These are phyloP conservation scores for Trametes meyenii DNA, from an alignment of 768 basidiomycete genomes.

Conservation along the genomic window DNA sequence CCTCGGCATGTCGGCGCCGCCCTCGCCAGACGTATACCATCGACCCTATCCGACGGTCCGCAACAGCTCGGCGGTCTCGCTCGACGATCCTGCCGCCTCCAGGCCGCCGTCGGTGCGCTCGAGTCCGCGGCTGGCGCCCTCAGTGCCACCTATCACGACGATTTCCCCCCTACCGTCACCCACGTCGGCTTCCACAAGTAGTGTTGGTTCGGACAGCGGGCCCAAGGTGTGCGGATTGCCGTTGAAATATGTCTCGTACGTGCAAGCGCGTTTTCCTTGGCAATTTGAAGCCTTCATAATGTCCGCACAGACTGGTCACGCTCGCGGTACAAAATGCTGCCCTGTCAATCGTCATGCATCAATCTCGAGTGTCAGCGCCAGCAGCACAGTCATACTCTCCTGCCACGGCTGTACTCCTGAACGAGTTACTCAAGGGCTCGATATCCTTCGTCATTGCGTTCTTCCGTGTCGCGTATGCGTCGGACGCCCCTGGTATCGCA, in stretches of 20 bases:
- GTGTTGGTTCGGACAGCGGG: conserved; percentile 23
- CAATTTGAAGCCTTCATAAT: background rate
- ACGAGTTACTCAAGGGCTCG: conserved; percentile 90
- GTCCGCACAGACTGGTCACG: conserved; percentile 64
- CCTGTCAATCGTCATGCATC: conserved; percentile 97
- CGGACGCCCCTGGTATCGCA: conserved; percentile 30
- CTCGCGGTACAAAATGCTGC: conserved; percentile 95
- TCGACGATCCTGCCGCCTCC: conserved; percentile 25
- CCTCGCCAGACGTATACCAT: conserved; percentile 61
- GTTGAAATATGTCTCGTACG: conserved; percentile 82
- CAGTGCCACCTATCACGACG: conserved; percentile 30
- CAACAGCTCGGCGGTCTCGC: conserved; percentile 45
- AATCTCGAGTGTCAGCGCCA: conserved; percentile 89
- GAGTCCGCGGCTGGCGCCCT: conserved; percentile 38
- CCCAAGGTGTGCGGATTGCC: conserved; percentile 73
- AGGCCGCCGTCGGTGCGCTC: conserved; percentile 20
- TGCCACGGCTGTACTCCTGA: conserved; percentile 90
- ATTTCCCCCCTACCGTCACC: conserved; percentile 26
- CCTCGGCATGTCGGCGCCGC: conserved; percentile 29
- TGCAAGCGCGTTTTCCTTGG: conserved; percentile 21
- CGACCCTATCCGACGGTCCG: conserved; percentile 59
- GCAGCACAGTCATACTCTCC: conserved; percentile 85
- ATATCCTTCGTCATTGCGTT: conserved; percentile 93
- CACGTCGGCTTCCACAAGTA: conserved; percentile 11
- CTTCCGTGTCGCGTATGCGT: conserved; percentile 46